Evolutionary conservation across 805 yeast species (phyloP), one percentile per base, ranked within the genome.

Genomic region (Suhomyces tanzawaensis): DNA sequence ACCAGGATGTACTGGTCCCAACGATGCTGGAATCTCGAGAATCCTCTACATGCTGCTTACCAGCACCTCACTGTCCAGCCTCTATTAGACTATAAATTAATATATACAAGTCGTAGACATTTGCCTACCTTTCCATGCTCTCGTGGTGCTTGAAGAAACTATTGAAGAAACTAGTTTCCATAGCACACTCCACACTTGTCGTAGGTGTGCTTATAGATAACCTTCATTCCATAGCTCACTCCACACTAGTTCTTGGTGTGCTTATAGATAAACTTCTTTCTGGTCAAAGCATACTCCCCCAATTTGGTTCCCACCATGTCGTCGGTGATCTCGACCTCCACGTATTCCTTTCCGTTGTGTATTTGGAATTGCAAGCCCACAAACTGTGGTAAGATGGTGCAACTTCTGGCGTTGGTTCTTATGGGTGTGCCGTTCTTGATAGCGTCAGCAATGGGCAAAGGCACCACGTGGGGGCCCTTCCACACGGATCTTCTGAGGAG

Each of bases 271-370:
- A 86, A 87, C 58, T 83, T 79, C 76, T 87, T 86, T 65, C 98
- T 78, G 1, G 99, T 93, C 38, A 90, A 87, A 2, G 95, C 95
- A 69, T 87, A 93, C 62, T 91, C 97, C 2, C 99, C 99, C 39
- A 93, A 69, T 59, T 91, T 93, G 49, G 82, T 77, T 14, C 99
- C 99, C 43, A 93, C 96, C 99, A 93, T 93, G 52, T 93, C 93
- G 58, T 93, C 97, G 7, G 84, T 78, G 19, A 93, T 77, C 48
- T 82, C 87, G 37, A 93, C 74, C 36, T 88, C 87, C 27, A 89
- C 95, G 57, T 90, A 93, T 51, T 88, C 95, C 57, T 84, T 86
- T 19, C 99, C 99, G 64, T 93, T 93, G 66, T 93, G 99, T 24
- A 93, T 86, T 63, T 93, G 95, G 62, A 93, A 93, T 52, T 81